Base-by-base conservation (phyloP, 2,329 filamentous ascomycete species). In the Cladosporium sp. region DNA sequence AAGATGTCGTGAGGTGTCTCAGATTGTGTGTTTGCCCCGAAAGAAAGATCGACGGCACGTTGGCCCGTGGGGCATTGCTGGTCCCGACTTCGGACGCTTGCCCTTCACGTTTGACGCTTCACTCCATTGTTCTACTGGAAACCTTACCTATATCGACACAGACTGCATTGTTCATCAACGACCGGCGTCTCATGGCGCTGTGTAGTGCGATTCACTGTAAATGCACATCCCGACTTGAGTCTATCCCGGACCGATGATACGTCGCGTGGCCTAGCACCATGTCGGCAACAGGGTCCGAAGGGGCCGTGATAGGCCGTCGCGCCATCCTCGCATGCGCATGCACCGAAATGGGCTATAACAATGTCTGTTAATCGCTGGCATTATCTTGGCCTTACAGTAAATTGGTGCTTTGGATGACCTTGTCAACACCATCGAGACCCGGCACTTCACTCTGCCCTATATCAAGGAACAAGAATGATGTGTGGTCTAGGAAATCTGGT, bases 281-380 rank as follows among this genome's bases (percentile, higher is more conserved):
- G 28, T 7, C 30, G 52, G 52, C 30, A 34, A 21, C 12, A 47
- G 28, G 52, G 8, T 18, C 28, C 52, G 30, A 32, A 30, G 52
- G 26, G 52, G n/a, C n/a, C 26, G 52, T 34, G 28, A 14, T 5
- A 55, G 7, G 28, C 14, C 28, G 28, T 55, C 18, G 28, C 32
- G 52, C 52, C 30, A 55, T 34, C 28, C 52, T 55, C 52, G 52
- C 52, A 55, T 55, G 52, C 32, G 32, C 10, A n/a, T 55, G 52
- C 30, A 30, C 18, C 52, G 18, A 34, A 55, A 34, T 21, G 30
- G 28, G 18, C 32, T 55, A 55, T 55, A 55, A n/a, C 52, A 28
- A n/a, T n/a, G 28, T 32, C 28, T 55, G 52, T 14, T 55, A 55
- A 55, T 12, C 15, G 18, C 28, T 34, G 28, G 41, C n/a, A 47